Conservation (phyloP, 176 grass and related monocot species). For the Juncus inflexus region DNA sequence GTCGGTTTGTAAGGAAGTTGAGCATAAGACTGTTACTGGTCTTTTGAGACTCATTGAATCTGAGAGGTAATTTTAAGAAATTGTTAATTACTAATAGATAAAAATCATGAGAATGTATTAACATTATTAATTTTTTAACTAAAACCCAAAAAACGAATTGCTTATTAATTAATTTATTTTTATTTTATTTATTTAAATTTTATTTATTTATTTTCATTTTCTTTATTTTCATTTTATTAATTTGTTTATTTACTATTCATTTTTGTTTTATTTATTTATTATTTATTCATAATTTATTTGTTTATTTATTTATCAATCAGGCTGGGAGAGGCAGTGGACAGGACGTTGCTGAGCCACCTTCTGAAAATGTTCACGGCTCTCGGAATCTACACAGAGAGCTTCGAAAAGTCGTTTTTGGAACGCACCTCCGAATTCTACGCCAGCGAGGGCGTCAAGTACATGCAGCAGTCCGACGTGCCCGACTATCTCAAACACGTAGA, state of each 20-base stretch:
- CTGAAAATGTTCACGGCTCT: constrained; percentile 97
- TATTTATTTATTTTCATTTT: background rate
- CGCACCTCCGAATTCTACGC: constrained; percentile 95
- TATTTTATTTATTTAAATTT: too few species aligned
- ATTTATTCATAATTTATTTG: too few species aligned
- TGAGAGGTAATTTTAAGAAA: constrained; percentile 62
- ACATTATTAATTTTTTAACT: too few species aligned
- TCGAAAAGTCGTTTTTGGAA: constrained; percentile 87
- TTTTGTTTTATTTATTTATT: too few species aligned
- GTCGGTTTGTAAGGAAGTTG: constrained; percentile 51
- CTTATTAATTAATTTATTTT: too few species aligned
- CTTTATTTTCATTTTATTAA: too few species aligned
- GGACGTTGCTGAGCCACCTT: constrained; percentile 90
- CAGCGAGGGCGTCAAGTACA: constrained; percentile 91
- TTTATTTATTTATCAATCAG: constrained; percentile 24
- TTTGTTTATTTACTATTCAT: too few species aligned
- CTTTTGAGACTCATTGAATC: constrained; percentile 96
- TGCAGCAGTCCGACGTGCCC: constrained; percentile 93
- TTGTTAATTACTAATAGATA: background rate
- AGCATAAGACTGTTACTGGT: constrained; percentile 90
- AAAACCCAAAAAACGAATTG: too few species aligned
- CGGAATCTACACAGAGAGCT: constrained; percentile 87
- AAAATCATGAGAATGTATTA: too few species aligned
- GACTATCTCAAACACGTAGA: constrained; percentile 95
- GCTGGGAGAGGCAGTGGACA: constrained; percentile 91